These are phyloP conservation scores for Clohesyomyces aquaticus DNA, from an alignment of 495 filamentous ascomycete genomes.

Conservation along the genomic window DNA sequence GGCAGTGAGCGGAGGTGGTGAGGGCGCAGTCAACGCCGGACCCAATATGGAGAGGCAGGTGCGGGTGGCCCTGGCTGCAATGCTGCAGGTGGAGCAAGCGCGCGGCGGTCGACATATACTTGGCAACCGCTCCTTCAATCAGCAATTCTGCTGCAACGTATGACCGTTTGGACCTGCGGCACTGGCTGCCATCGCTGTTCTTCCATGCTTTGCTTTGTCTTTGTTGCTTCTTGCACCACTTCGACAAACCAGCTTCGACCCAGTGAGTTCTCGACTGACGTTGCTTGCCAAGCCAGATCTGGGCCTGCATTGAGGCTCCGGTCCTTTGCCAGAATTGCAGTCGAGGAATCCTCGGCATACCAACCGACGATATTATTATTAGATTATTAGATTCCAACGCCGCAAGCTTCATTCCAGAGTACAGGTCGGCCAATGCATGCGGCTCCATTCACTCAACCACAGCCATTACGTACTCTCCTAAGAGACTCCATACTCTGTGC, in stretches of 20 bases:
- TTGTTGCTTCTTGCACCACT: background rate
- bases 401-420: too few relatives aligned
- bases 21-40: conserved; percentile 15
- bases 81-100: conserved; percentile 23
- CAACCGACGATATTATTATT: too few relatives aligned
- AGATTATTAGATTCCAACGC: too few relatives aligned
- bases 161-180: background rate
- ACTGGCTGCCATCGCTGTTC: too few relatives aligned
- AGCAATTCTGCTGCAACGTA: background rate
- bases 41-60: conserved; percentile 19
- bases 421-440: too few relatives aligned
- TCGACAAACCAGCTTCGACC: too few relatives aligned
- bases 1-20: conserved; percentile 6
- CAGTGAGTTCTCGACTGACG: background rate
- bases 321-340: conserved; percentile 14
- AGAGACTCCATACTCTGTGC: too few relatives aligned
- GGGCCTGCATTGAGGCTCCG: background rate
- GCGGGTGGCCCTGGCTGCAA: conserved; percentile 11
- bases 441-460: too few relatives aligned
- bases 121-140: background rate
- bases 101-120: conserved; percentile 1
- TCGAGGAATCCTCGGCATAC: too few relatives aligned
- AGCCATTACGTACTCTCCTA: too few relatives aligned
- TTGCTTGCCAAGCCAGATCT: conserved; percentile 9
- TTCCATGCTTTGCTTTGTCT: background rate